Evolutionary conservation across 1,284 basidiomycete species (phyloP).

Genomic region (Pseudozyma sp.): DNA sequence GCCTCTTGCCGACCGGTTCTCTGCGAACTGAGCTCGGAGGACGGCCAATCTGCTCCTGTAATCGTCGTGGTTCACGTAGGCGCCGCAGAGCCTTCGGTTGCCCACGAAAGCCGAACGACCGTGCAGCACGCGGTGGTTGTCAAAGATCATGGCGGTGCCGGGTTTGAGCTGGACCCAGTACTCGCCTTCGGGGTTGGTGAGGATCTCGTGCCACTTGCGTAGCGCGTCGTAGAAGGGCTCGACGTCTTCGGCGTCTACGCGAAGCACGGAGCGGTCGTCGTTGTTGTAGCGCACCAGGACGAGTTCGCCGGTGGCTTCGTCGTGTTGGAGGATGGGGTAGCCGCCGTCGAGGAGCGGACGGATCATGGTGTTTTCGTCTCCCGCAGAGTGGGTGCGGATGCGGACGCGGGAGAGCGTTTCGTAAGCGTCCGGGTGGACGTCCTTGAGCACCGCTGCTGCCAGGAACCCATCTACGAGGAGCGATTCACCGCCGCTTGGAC

Average conservation of each 20-base stretch:
- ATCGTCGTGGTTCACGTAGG: constrained; percentile 74
- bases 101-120: constrained; percentile 90
- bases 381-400: constrained; percentile 85
- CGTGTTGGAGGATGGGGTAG: constrained; percentile 71
- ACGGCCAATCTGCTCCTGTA: constrained; percentile 55
- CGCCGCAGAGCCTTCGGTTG: constrained; percentile 90
- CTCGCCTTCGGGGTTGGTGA: constrained; percentile 84
- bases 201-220: constrained; percentile 77
- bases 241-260: constrained; percentile 37
- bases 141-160: constrained; percentile 86
- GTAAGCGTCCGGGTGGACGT: constrained; percentile 81
- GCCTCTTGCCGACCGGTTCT: constrained; percentile 25
- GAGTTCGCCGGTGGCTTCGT: constrained; percentile 74
- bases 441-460: constrained; percentile 81
- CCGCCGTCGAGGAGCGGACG: constrained; percentile 52
- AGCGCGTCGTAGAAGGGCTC: constrained; percentile 82
- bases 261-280: constrained; percentile 76
- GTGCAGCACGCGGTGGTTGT: constrained; percentile 94
- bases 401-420: constrained; percentile 77
- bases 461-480: constrained; percentile 95
- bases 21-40: constrained; percentile 35
- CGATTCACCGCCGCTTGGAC: constrained; percentile 84
- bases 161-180: constrained; percentile 89
- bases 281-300: constrained; percentile 92
- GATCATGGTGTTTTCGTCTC: constrained; percentile 60